phyloP scores from a whole-genome alignment of 169 alveolate species.

The Plasmodium gonderi region DNA sequence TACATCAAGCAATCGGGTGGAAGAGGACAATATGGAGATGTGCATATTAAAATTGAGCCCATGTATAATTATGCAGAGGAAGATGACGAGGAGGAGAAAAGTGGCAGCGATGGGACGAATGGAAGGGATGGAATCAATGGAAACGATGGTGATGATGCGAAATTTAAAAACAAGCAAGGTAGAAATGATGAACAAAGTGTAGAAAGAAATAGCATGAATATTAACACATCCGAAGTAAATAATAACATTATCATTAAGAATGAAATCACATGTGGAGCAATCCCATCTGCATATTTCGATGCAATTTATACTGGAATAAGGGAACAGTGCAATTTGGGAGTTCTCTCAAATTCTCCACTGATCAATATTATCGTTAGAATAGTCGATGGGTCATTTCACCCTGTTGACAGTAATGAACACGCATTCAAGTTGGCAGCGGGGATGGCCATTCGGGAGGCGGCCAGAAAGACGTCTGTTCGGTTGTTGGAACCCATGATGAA shows the following conservation, averaged over 20 bases:
- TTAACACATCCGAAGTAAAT: slow-evolving; percentile 71
- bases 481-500: slow-evolving; percentile 93
- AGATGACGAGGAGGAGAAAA: slow-evolving; percentile 37
- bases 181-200: not conserved
- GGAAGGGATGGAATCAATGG: not conserved
- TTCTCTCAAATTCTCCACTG: slow-evolving; percentile 87
- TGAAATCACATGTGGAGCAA: slow-evolving; percentile 88
- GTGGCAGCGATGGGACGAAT: not conserved
- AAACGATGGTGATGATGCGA: not conserved
- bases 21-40: slow-evolving; percentile 91
- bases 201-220: slow-evolving; percentile 60
- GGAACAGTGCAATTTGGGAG: slow-evolving; percentile 86
- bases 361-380: slow-evolving; percentile 86
- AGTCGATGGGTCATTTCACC: slow-evolving; percentile 89
- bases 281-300: slow-evolving; percentile 88
- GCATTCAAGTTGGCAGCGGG: slow-evolving; percentile 92
- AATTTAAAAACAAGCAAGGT: not conserved
- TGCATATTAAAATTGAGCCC: slow-evolving; percentile 86
- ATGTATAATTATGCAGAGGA: slow-evolving; percentile 85
- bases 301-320: slow-evolving; percentile 86
- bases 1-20: slow-evolving; percentile 91
- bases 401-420: slow-evolving; percentile 90
- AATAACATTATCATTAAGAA: slow-evolving; percentile 80
- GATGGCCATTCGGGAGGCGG: slow-evolving; percentile 88
- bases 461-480: slow-evolving; percentile 81